Evolutionary conservation across 106 monocot species (phyloP).

Genomic region (Hemerocallis citrina): DNA sequence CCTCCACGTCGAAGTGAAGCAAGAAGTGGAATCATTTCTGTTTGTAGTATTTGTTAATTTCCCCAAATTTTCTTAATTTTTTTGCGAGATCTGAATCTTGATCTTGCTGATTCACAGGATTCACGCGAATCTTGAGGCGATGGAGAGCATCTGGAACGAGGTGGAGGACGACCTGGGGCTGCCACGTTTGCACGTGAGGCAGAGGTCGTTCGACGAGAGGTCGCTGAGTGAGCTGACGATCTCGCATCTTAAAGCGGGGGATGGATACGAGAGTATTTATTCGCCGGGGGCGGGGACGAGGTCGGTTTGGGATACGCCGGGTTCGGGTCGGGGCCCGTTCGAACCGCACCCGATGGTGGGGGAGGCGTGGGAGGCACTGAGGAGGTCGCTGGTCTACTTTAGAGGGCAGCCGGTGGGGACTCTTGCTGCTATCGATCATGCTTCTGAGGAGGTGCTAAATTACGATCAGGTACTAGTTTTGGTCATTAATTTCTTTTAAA

Average conservation of each 20-base stretch:
- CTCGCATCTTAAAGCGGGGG: slow-evolving; percentile 22
- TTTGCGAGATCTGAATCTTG: too few relatives aligned
- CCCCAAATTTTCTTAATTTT: too few relatives aligned
- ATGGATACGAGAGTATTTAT: slow-evolving; percentile 44
- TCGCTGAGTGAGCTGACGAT: slow-evolving; percentile 64
- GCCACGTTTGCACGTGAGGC: slow-evolving; percentile 33
- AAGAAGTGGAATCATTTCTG: too few relatives aligned
- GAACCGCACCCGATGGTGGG: slow-evolving; percentile 80
- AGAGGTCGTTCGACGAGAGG: slow-evolving; percentile 77
- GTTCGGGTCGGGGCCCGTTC: slow-evolving; percentile 22
- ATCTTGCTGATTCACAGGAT: too few relatives aligned
- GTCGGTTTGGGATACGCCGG: slow-evolving; percentile 37
- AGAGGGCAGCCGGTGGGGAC: slow-evolving; percentile 82
- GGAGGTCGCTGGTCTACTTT: slow-evolving; percentile 62
- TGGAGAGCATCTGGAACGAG: too few relatives aligned
- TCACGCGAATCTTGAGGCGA: too few relatives aligned
- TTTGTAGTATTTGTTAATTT: too few relatives aligned
- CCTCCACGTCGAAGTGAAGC: too few relatives aligned
- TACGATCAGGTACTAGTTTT: slow-evolving; percentile 99
- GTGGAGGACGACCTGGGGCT: slow-evolving; percentile 45
- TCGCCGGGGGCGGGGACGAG: slow-evolving; percentile 37
- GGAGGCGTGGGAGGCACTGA: slow-evolving; percentile 84
- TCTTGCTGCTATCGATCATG: slow-evolving; percentile 74
- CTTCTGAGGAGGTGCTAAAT: slow-evolving; percentile 89
- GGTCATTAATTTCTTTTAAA: too few relatives aligned